These are phyloP conservation scores for Arctium minus DNA, from an alignment of 129 eudicot species.

Conservation along the genomic window DNA sequence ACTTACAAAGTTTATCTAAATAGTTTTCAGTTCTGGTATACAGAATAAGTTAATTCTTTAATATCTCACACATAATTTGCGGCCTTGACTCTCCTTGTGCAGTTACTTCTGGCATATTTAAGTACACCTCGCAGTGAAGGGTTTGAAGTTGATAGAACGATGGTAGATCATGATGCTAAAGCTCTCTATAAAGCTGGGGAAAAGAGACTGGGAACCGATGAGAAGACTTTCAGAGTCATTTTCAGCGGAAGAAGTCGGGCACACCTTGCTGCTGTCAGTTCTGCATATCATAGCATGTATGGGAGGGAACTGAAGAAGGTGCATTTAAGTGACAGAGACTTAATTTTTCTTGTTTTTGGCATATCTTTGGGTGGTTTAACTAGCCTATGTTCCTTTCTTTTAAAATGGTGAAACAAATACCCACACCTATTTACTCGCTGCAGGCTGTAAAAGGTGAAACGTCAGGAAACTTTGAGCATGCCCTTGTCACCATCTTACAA, in stretches of 20 bases:
- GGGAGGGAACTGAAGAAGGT: constrained; percentile 71
- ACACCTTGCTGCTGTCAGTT: constrained; percentile 69
- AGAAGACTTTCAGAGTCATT: constrained; percentile 60
- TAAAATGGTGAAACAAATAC: not conserved
- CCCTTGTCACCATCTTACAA: constrained; percentile 60
- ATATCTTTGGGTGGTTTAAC: not conserved
- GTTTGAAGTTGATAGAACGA: constrained; percentile 63
- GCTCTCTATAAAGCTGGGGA: constrained; percentile 90
- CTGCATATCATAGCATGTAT: constrained; percentile 59
- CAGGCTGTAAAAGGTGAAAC: constrained; percentile 90
- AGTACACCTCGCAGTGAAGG: constrained; percentile 76
- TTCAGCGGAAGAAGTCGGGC: constrained; percentile 77
- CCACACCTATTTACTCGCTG: not conserved
- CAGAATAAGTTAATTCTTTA: not conserved
- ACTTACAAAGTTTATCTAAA: not conserved
- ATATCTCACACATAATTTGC: not conserved
- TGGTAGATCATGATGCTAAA: constrained; percentile 81
- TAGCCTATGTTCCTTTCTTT: not conserved
- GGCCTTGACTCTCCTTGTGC: constrained; percentile 9
- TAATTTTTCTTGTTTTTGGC: not conserved
- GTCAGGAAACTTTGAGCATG: constrained; percentile 69
- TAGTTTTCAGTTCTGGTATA: not conserved
- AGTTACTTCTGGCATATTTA: constrained; percentile 78
- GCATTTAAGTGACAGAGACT: not conserved
- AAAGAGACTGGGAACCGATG: constrained; percentile 88